Evolutionary conservation across 169 alveolate species (phyloP), one percentile per base, ranked within the genome.

Genomic region (Eimeria sp.): DNA sequence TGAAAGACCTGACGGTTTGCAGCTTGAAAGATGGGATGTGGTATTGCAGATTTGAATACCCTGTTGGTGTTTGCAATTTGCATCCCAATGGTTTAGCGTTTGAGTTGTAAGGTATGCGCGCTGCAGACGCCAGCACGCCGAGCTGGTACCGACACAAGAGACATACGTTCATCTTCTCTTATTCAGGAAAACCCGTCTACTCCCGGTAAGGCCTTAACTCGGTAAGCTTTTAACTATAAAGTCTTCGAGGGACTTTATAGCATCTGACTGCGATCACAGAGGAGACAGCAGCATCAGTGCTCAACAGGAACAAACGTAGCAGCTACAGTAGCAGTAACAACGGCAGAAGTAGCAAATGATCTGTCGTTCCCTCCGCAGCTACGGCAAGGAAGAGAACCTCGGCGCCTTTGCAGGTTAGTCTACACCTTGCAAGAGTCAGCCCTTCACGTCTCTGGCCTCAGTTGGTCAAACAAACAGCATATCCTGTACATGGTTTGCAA

Each of bases 131-230:
- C 89, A 87, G 96, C 64, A 96, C 46, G 71, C 95, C 97, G 33
- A 68, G 91, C 72, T 97, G 98, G 97, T 96, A 95, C 66, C 85
- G 90, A n/a, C 98, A 97, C 90, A 97, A 97, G 76, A 95, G 98
- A n/a, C 98, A 98, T 96, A 97, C 96, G 72, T 97, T 98, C 85
- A 97, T 98, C 90, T 97, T 98, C 97, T 97, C 98, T 52, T 98
- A 96, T 82, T 97, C 98, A 10, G 98, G 98, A 62, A 98, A 97
- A 89, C 98, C 98, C 30, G 99, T 98, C 40, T 97, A 96, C 96
- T 97, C 98, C 71, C 95, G 95, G 95, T 95, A 49, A 78, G 71
- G n/a, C n/a, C n/a, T n/a, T n/a, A n/a, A n/a, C n/a, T n/a, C n/a
- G n/a, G n/a, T 95, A 49, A 78, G 71, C 58, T 66, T 49, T 46